Base-by-base conservation (phyloP, 495 filamentous ascomycete species). In the Letharia columbiana region DNA sequence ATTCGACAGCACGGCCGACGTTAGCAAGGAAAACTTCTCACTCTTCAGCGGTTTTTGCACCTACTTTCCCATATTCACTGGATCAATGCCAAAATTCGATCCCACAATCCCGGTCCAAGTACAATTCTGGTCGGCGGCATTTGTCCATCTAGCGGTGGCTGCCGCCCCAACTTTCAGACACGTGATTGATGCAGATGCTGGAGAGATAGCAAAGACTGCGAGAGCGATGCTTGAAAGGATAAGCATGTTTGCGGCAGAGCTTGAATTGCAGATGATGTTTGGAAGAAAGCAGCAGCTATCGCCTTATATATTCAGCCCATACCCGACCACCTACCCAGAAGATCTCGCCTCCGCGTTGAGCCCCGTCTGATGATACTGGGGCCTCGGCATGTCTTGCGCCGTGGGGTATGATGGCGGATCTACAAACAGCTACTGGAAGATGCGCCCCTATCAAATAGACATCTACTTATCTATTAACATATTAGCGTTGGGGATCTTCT, bases 101-200 rank as follows among this genome's bases (percentile, higher is more conserved):
- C 69, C 69, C 17, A 71, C 69, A 31, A 31, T 12, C 9, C 67
- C 69, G 2, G 41, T 63, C 69, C 69, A 71, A 4, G 60, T 60
- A 41, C 69, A 71, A 2, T 20, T 50, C 41, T 67, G 17, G 7
- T 50, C 61, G 5, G 39, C 54, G 12, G 39, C 23, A 28, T 69
- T 67, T 28, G 49, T 66, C 69, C 67, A 71, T 37, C 5, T 52
- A 13, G 69, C 69, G 13, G 64, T 69, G 17, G 67, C 67, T 35
- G 52, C 67, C 33, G 37, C 2, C 18, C 62, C 63, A 35, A 68
- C 54, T 35, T 60, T 60, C 2, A 70, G 37, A 63, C 69, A 70
- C 3, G 37, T 61, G 37, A 69, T 58, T 42, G 64, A 59, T 8
- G 68, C 68, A 41, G 44, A 64, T 13, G 56, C 23, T 28, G 58